Conservation (phyloP, 805 yeast genomes). For the Wickerhamomyces queroliae region DNA sequence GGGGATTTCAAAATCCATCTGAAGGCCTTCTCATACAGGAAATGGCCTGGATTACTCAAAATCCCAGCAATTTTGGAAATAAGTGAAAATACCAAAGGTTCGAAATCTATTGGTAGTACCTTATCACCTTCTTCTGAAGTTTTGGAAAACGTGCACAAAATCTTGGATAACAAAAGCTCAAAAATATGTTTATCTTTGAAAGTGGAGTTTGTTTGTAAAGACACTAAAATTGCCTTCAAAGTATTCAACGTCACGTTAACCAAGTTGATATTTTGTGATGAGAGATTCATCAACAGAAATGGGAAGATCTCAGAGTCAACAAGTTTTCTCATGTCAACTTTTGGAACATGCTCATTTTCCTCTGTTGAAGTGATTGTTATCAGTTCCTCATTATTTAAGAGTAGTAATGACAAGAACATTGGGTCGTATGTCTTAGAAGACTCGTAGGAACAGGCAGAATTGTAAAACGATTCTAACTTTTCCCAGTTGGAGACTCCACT, state of each 20-base stretch:
- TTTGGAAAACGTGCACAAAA: slow-evolving; percentile 27
- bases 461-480: slow-evolving; percentile 25
- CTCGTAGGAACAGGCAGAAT: slow-evolving; percentile 12
- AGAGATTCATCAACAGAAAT: slow-evolving; percentile 40
- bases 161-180: slow-evolving; percentile 44
- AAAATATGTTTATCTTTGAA: slow-evolving; percentile 54
- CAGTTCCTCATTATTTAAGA: slow-evolving; percentile 62
- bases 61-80: slow-evolving; percentile 53
- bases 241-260: slow-evolving; percentile 36
- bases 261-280: slow-evolving; percentile 26
- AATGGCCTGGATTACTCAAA: slow-evolving; percentile 64
- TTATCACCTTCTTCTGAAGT: slow-evolving; percentile 11
- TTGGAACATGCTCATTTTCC: slow-evolving; percentile 20
- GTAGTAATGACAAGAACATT: slow-evolving; percentile 58
- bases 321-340: slow-evolving; percentile 48
- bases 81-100: slow-evolving; percentile 48
- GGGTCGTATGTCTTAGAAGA: slow-evolving; percentile 48
- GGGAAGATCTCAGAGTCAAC: slow-evolving; percentile 53
- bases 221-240: slow-evolving; percentile 36
- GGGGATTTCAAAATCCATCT: slow-evolving; percentile 55
- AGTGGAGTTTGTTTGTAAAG: slow-evolving; percentile 33
- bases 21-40: slow-evolving; percentile 63
- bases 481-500: slow-evolving; percentile 20
- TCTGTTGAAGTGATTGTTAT: slow-evolving; percentile 31
- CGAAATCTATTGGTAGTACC: slow-evolving; percentile 17